Conservation (phyloP, 2,329 filamentous ascomycete species). For the Huntiella decipiens region DNA sequence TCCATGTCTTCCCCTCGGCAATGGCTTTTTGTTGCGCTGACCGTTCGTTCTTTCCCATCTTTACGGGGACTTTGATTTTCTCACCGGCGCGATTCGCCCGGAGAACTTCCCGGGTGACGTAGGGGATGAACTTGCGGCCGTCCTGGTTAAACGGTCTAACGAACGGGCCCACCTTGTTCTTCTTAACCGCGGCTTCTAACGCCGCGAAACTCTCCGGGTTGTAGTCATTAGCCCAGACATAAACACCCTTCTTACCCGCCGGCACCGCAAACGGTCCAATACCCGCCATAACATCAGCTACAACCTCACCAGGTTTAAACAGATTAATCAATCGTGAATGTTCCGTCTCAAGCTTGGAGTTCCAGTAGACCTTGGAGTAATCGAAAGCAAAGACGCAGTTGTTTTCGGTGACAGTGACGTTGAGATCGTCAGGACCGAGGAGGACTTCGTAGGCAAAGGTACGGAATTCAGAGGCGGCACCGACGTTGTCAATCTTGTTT, state of each 20-base stretch:
- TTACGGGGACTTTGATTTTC: slow-evolving; percentile 30
- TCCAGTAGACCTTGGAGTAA: slow-evolving; percentile 97
- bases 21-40: slow-evolving; percentile 16
- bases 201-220: slow-evolving; percentile 73
- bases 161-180: slow-evolving; percentile 60
- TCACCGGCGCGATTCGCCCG: slow-evolving; percentile 31
- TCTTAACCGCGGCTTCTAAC: slow-evolving; percentile 47
- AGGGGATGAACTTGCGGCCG: slow-evolving; percentile 60
- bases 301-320: slow-evolving; percentile 70
- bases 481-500: slow-evolving; percentile 85
- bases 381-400: slow-evolving; percentile 81
- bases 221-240: slow-evolving; percentile 93
- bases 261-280: slow-evolving; percentile 91
- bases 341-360: slow-evolving; percentile 75
- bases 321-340: slow-evolving; percentile 60
- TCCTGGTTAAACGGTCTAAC: slow-evolving; percentile 69
- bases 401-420: slow-evolving; percentile 67
- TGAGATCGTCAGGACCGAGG: slow-evolving; percentile 60
- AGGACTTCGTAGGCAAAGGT: slow-evolving; percentile 90
- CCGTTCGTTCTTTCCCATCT: slow-evolving; percentile 20
- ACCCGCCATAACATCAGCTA: slow-evolving; percentile 93
- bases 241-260: slow-evolving; percentile 72
- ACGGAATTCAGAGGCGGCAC: slow-evolving; percentile 65
- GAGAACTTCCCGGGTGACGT: slow-evolving; percentile 42
- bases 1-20: slow-evolving; percentile 14